A percentile compares a stretch with the other conserved stretches of the same genome.
Conservation (phyloP, 1,284 basidiomycete genomes). For the Fomes fomentarius region DNA sequence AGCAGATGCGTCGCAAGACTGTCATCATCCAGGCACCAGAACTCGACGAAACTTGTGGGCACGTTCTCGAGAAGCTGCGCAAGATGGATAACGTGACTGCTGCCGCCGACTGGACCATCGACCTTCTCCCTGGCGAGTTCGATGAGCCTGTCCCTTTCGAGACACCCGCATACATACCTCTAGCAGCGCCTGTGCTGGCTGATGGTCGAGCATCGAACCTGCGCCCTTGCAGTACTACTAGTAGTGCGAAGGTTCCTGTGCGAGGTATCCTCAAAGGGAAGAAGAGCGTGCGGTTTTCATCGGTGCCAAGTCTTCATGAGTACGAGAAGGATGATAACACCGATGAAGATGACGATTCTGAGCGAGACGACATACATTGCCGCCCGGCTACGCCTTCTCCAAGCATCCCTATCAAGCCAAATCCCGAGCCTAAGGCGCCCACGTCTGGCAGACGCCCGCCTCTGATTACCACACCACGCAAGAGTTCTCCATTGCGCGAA, state of each 20-base stretch:
- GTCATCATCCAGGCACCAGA: slow-evolving; percentile 37
- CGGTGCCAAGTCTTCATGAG: slow-evolving; percentile 31
- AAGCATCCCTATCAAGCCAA: background rate
- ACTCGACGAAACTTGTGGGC: slow-evolving; percentile 8
- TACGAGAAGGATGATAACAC: slow-evolving; percentile 6
- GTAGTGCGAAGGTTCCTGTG: slow-evolving; percentile 27
- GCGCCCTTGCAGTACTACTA: slow-evolving; percentile 28
- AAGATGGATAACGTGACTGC: slow-evolving; percentile 10
- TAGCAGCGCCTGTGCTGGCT: background rate
- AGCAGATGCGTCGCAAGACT: slow-evolving; percentile 32
- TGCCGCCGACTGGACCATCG: slow-evolving; percentile 9
- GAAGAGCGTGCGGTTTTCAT: slow-evolving; percentile 40
- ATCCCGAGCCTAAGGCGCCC: slow-evolving; percentile 2
- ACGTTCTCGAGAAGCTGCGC: slow-evolving; percentile 8
- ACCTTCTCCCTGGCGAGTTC: slow-evolving; percentile 8
- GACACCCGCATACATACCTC: slow-evolving; percentile 6
- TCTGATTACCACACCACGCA: slow-evolving; percentile 7
- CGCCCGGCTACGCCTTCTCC: background rate
- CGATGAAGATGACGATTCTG: background rate
- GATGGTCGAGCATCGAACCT: slow-evolving; percentile 15
- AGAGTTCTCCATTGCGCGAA: slow-evolving; percentile 19
- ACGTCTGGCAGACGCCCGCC: slow-evolving; percentile 2
- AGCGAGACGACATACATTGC: background rate
- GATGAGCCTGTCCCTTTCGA: slow-evolving; percentile 32
- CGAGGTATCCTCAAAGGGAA: slow-evolving; percentile 40